Evolutionary conservation across 495 filamentous ascomycete species (phyloP), one percentile per base, ranked within the genome.

Genomic region (Talaromyces stipitatus): DNA sequence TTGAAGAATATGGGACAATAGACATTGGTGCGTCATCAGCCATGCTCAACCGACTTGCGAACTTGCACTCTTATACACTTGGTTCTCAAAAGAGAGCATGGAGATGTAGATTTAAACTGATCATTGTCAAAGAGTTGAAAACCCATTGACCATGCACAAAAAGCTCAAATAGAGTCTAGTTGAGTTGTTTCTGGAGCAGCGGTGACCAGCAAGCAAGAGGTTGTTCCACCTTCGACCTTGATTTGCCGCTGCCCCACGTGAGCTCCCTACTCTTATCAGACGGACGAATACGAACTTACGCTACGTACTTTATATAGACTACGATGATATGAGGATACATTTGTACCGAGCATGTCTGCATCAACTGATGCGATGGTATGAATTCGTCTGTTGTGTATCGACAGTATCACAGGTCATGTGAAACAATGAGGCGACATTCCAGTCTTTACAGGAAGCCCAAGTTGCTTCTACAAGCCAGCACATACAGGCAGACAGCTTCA

Each of bases 1-100:
- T 78, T 22, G 71, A 70, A 16, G 68, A 71, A 57, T 78, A 78
- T 20, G 75, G 75, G 46, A 78, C 60, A 59, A 78, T 75, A 59
- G 75, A 76, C 75, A 78, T 75, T 14, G 41, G 58, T 38, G 41
- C 69, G 58, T 72, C 68, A 54, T 75, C 69, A 65, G 69, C 72
- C 62, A 67, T 71, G 24, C 16, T 58, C 12, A 30, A 14, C 22
- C 18, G n/a, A 22, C n/a, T n/a, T 33, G 7, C 23, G 26, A 29
- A 38, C 29, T 23, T 16, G 20, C 27, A 12, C 28, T 36, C 10
- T 14, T 23, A 54, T 36, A 38, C 58, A 57, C 64, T 50, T 30
- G 27, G 12, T 27, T 51, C 48, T 51, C 48, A 51, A 9, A 10
- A 18, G 27, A 51, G 24, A 28, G 12, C 16, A 51, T 6, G 8